Conservation (phyloP, 2,329 filamentous ascomycete species). For the Fusarium austroafricanum region DNA sequence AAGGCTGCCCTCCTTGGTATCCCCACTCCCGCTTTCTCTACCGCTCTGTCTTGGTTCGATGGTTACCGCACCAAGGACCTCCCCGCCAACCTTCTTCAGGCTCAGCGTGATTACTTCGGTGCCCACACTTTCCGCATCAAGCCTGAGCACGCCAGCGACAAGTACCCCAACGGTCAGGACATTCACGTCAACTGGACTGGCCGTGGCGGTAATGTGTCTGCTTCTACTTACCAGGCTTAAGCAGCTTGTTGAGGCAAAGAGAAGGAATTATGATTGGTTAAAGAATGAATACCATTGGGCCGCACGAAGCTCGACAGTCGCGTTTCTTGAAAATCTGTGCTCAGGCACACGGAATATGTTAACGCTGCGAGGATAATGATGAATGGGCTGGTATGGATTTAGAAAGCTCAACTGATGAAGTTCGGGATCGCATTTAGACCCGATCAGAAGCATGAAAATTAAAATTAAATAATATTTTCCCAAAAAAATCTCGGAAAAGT, state of each 20-base stretch:
- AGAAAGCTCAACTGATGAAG: constrained; percentile 43
- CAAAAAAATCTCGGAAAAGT: background rate
- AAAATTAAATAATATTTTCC: constrained; percentile 13
- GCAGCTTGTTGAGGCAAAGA: constrained; percentile 8
- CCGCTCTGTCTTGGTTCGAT: constrained; percentile 97
- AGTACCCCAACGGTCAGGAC: constrained; percentile 86
- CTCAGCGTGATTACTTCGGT: constrained; percentile 99
- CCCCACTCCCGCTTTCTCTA: constrained; percentile 95
- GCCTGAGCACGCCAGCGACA: constrained; percentile 79
- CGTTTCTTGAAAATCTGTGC: constrained; percentile 40
- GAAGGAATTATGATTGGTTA: constrained; percentile 25
- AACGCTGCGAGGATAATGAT: constrained; percentile 46
- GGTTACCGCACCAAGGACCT: constrained; percentile 98
- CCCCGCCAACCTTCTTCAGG: constrained; percentile 97
- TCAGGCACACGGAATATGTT: constrained; percentile 40
- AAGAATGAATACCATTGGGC: constrained; percentile 40
- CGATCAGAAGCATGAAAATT: constrained; percentile 27
- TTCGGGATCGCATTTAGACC: constrained; percentile 30
- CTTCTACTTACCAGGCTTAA: constrained; percentile 98
- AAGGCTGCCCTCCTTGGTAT: constrained; percentile 95
- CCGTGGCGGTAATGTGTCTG: constrained; percentile 95
- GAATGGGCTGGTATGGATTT: constrained; percentile 42
- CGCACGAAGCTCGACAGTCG: constrained; percentile 35
- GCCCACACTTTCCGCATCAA: constrained; percentile 91
- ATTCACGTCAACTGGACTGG: constrained; percentile 99